These are phyloP conservation scores for Helichrysum umbraculigerum DNA, from an alignment of 129 eudicot genomes.

Conservation along the genomic window DNA sequence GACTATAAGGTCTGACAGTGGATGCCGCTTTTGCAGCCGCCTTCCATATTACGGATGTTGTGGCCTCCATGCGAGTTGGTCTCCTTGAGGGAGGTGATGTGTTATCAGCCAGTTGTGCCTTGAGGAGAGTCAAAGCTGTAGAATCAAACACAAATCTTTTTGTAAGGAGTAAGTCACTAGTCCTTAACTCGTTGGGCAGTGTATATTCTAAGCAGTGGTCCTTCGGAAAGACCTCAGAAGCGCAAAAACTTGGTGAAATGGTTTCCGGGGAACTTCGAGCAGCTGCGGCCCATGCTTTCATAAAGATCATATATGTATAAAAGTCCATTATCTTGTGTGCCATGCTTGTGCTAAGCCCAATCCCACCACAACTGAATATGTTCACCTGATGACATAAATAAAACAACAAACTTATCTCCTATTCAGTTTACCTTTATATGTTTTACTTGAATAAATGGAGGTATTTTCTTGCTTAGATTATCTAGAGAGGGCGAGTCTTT, in stretches of 20 bases:
- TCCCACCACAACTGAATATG: slow-evolving; percentile 37
- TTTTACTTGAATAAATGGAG: too few species aligned
- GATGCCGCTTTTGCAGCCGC: slow-evolving; percentile 27
- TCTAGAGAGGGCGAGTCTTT: too few species aligned
- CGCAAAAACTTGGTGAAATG: slow-evolving; percentile 14
- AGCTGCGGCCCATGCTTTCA: slow-evolving; percentile 35
- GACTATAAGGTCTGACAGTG: slow-evolving; percentile 15
- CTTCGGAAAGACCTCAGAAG: slow-evolving; percentile 6
- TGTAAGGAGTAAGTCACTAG: neutral
- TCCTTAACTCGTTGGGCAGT: neutral
- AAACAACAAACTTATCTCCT: too few species aligned
- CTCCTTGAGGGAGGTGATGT: neutral
- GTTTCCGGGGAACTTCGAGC: neutral
- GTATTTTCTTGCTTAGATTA: too few species aligned
- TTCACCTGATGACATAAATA: slow-evolving; percentile 24
- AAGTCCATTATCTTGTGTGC: slow-evolving; percentile 35
- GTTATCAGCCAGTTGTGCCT: neutral
- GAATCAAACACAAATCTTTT: slow-evolving; percentile 26
- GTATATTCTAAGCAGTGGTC: slow-evolving; percentile 3
- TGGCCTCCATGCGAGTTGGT: slow-evolving; percentile 31
- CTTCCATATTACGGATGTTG: slow-evolving; percentile 14
- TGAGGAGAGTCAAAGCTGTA: slow-evolving; percentile 19
- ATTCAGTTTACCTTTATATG: neutral
- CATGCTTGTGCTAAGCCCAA: slow-evolving; percentile 25
- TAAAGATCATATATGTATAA: neutral